Base-by-base conservation (phyloP, 148 eudicot species). In the Heliamphora exappendiculata region DNA sequence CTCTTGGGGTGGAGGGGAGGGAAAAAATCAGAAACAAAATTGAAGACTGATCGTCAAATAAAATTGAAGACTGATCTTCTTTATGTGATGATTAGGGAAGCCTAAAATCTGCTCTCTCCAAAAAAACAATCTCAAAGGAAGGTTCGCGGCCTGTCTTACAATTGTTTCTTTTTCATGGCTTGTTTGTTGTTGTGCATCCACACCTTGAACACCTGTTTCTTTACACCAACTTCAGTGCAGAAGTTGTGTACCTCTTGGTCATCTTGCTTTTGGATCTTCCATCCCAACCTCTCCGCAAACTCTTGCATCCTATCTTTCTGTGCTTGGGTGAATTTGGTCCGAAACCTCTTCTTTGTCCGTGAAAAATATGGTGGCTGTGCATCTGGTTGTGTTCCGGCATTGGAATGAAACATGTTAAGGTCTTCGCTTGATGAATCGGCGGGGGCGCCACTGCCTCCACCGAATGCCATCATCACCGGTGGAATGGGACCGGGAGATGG, bases 341-440 rank as follows among this genome's bases (percentile, higher is more conserved):
- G 50, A 34, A 84, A 82, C 49, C 92, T 67, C 82, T 89, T 89
- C 83, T 78, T 62, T n/a, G n/a, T 84, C 47, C 58, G n/a, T 36
- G 79, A 59, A 41, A 54, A 75, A 6, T 62, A 41, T 8, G 72
- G 54, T 5, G 51, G 66, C 47, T 64, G 3, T 50, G 9, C 39
- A 55, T 0, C 34, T 11, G 37, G 41, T n/a, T 78, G 82, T 6
- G 72, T 75, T 60, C 68, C 83, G 0, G 67, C 67, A 16, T 75
- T 57, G 59, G 76, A 41, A 63, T 80, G 74, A 24, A 68, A 78
- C 84, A 76, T 34, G 59, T 85, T 82, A n/a, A 91, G 81, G 66
- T 89, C 95, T 50, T 94, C 98, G 55, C 97, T 91, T 0, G 95
- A 93, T 1, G 97, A 89, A 17, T 88, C 96, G 22, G 82, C 89